Evolutionary conservation across 2,329 filamentous ascomycete species (phyloP).

Genomic region (Fusarium sublunatum): DNA sequence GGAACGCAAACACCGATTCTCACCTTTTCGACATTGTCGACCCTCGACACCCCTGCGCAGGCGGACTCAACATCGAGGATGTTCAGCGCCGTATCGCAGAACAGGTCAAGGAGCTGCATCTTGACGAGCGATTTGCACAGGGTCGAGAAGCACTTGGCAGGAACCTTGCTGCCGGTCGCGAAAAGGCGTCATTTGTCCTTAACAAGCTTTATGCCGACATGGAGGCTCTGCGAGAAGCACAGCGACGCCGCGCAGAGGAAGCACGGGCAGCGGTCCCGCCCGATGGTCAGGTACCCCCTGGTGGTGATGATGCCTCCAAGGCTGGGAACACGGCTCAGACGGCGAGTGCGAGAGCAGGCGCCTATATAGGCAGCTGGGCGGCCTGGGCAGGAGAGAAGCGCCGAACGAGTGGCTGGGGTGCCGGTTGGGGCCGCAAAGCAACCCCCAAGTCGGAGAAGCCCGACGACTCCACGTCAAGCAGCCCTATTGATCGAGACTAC

Average conservation of each 20-base stretch:
- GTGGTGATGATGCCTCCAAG: constrained; percentile 51
- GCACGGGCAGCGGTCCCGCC: constrained; percentile 39
- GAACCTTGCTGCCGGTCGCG: constrained; percentile 86
- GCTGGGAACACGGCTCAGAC: constrained; percentile 60
- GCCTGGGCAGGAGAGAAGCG: constrained; percentile 81
- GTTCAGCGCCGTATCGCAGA: constrained; percentile 89
- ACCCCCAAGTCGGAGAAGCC: constrained; percentile 48
- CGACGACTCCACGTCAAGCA: constrained; percentile 50
- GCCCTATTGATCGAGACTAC: constrained; percentile 54
- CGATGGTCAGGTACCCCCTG: constrained; percentile 7
- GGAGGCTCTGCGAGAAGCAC: constrained; percentile 68
- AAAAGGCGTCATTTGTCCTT: constrained; percentile 88
- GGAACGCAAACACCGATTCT: constrained; percentile 81
- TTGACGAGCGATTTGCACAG: constrained; percentile 88
- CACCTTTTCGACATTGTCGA: constrained; percentile 95
- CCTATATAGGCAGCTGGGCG: constrained; percentile 77
- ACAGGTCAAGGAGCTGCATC: constrained; percentile 91
- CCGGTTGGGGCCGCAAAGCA: constrained; percentile 54
- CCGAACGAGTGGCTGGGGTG: constrained; percentile 63
- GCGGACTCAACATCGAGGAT: constrained; percentile 92
- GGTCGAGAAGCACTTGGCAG: constrained; percentile 88
- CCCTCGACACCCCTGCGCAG: constrained; percentile 91
- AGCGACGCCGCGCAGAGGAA: constrained; percentile 57
- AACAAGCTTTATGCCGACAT: constrained; percentile 92
- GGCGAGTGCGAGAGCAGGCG: constrained; percentile 67